Conservation (phyloP, 176 grass and related monocot species). For the Echinochloa phyllopogon region DNA sequence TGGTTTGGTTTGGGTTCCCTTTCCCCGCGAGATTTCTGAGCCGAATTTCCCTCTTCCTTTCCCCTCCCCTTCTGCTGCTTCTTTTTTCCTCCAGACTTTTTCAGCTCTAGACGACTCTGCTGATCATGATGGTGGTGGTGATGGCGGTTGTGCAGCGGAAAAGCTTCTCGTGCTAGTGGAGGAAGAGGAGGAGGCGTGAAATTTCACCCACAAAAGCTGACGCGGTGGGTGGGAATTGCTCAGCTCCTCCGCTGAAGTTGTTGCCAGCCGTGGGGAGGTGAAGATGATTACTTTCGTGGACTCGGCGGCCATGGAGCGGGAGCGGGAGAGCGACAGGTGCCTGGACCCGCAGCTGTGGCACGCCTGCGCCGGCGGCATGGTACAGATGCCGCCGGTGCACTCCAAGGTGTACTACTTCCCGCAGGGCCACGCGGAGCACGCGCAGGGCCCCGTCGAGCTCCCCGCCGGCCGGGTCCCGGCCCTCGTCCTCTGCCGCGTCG, state of each 20-base stretch:
- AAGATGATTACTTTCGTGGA: conserved; percentile 66
- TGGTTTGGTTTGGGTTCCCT: conserved; percentile 33
- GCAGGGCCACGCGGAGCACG: conserved; percentile 91
- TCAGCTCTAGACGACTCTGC: conserved; percentile 36
- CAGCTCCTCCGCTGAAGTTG: conserved; percentile 16
- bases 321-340: conserved; percentile 49
- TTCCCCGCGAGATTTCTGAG: conserved; percentile 48
- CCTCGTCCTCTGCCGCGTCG: conserved; percentile 69
- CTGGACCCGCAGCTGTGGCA: conserved; percentile 93
- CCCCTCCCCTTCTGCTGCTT: not conserved
- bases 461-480: conserved; percentile 38
- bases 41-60: conserved; percentile 31
- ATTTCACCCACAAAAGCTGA: conserved; percentile 39
- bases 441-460: conserved; percentile 44
- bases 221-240: conserved; percentile 28
- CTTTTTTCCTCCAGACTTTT: conserved; percentile 40
- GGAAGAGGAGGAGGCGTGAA: conserved; percentile 25
- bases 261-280: not conserved
- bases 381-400: conserved; percentile 72
- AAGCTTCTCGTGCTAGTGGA: conserved; percentile 35
- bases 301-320: conserved; percentile 62
- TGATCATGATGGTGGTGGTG: conserved; percentile 40
- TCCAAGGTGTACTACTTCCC: conserved; percentile 96
- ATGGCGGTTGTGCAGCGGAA: conserved; percentile 44
- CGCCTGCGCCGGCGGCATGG: conserved; percentile 87